Base-by-base conservation (phyloP, 257 asterid species). In the Plantago major region DNA sequence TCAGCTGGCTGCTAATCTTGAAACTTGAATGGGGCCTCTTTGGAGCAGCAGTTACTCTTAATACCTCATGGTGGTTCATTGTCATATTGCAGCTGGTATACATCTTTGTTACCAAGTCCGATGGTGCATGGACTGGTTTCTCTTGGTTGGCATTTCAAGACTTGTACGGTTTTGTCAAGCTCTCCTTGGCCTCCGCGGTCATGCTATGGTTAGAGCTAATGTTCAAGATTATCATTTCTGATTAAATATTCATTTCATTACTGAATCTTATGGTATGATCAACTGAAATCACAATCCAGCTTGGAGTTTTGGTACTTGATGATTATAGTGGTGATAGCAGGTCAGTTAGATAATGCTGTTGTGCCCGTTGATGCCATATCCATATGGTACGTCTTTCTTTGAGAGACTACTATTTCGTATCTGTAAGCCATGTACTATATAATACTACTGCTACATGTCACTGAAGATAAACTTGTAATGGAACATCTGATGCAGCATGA, bases 241-340 rank as follows among this genome's bases (percentile, higher is more conserved):
- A 13, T 18, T 63, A 54, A 47, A 28, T 7, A 33, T 22, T 22
- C 26, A 22, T 33, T 7, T 7, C 40, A 33, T 33, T 7, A 33
- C 8, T 7, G 40, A 33, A 4, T 33, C 40, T 67, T 47, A 13
- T 66, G 46, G 9, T 40, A 13, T 0, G 4, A 15, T 67, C 26
- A 53, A 19, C 55, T 60, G 58, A 49, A 18, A 37, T 33, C 16
- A 14, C 14, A 40, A 16, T 70, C 86, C 84, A 88, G 96, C 81
- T 78, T 88, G 90, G 96, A 88, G 80, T 81, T 86, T 61, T 88
- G 96, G 96, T 88, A 86, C 69, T 71, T 84, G 77, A 83, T 82
- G 92, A 42, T 78, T 38, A 44, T 83, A 47, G 60, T 88, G 33
- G 88, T 86, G 12, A 77, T 88, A 54, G 88, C 82, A 0, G 96